These are phyloP conservation scores for Amphichorda felina DNA, from an alignment of 2,329 filamentous ascomycete genomes.

Conservation along the genomic window DNA sequence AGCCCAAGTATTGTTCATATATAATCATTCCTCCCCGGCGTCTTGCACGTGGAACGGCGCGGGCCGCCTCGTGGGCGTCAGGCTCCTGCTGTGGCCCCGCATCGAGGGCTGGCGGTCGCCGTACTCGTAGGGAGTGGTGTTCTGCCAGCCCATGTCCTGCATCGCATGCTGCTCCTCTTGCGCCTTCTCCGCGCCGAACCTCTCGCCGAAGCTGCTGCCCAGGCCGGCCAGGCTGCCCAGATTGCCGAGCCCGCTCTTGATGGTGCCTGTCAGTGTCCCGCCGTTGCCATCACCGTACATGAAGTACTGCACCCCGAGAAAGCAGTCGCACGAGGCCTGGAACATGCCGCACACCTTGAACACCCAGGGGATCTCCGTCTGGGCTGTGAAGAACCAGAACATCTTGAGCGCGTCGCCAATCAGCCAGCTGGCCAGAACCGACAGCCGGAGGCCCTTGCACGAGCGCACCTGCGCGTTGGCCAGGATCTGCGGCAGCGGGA, in stretches of 20 bases:
- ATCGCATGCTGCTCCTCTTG: constrained; percentile 13
- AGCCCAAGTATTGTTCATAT: no score
- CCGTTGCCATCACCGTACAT: constrained; percentile 47
- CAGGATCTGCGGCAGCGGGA: constrained; percentile 69
- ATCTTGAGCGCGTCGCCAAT: constrained; percentile 78
- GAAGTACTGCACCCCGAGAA: constrained; percentile 64
- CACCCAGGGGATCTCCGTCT: constrained; percentile 57
- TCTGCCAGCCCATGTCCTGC: constrained; percentile 11
- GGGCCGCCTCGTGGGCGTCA: constrained; percentile 25
- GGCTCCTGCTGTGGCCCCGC: constrained; percentile 19
- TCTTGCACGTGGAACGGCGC: constrained; percentile 22
- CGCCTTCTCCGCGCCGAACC: neutral
- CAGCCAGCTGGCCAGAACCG: constrained; percentile 67
- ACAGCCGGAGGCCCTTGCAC: constrained; percentile 67
- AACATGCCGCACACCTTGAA: constrained; percentile 79
- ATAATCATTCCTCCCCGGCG: constrained; percentile 7
- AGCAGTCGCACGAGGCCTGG: constrained; percentile 64
- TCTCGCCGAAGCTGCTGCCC: neutral
- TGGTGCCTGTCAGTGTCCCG: constrained; percentile 2
- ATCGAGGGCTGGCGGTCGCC: constrained; percentile 12
- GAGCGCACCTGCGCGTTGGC: constrained; percentile 57
- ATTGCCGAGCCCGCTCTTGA: no score
- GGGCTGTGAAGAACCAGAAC: constrained; percentile 70
- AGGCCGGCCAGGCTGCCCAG: neutral
- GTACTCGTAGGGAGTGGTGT: neutral